Conservation (phyloP, 2,329 filamentous ascomycete genomes). For the Ascochyta koolunga region DNA sequence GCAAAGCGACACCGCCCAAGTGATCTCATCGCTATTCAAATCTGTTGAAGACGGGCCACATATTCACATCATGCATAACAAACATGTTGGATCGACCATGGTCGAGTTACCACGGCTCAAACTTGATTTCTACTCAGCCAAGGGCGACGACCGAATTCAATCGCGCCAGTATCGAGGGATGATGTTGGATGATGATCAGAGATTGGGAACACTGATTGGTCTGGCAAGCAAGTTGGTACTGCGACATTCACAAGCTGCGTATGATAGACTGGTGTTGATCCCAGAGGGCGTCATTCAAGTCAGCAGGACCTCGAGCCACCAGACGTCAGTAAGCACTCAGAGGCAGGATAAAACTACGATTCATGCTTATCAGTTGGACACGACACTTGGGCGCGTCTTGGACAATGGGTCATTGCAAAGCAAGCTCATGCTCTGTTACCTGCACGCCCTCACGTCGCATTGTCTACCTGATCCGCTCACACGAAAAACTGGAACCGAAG, state of each 20-base stretch:
- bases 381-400: conserved; percentile 55
- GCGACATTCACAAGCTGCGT: conserved; percentile 14
- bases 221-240: conserved; percentile 31
- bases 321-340: conserved; percentile 21
- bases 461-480: conserved; percentile 59
- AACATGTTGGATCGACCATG: not conserved
- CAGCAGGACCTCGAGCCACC: not conserved
- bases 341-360: conserved; percentile 26
- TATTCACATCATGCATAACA: conserved; percentile 26
- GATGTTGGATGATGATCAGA: conserved; percentile 33
- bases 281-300: conserved; percentile 20
- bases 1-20: conserved; percentile 12
- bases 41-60: conserved; percentile 23
- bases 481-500: conserved; percentile 59
- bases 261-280: conserved; percentile 49
- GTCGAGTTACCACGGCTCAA: conserved; percentile 26
- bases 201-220: conserved; percentile 31
- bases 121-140: conserved; percentile 17
- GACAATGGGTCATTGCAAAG: conserved; percentile 60
- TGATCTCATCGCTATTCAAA: conserved; percentile 20
- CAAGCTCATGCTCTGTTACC: conserved; percentile 57
- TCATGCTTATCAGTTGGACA: conserved; percentile 59
- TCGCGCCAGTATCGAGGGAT: conserved; percentile 37
- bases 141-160: conserved; percentile 11
- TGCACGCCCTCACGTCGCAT: conserved; percentile 63